Evolutionary conservation across 371 early-diverging fungal genomes (phyloP).

Genomic region (Choanephora cucurbitarum): DNA sequence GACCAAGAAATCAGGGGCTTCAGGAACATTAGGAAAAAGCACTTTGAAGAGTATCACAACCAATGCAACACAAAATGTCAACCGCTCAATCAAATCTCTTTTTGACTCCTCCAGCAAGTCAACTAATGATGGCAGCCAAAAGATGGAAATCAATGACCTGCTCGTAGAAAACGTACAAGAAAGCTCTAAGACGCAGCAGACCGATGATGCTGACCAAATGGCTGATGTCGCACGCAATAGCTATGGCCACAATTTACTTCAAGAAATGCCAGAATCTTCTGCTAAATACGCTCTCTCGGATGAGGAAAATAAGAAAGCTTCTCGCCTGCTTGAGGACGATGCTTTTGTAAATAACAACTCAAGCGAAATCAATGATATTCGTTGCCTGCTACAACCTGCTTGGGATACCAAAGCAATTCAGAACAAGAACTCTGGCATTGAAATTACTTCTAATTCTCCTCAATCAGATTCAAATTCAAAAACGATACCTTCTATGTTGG

Average conservation of each 20-base stretch:
- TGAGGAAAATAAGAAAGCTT: constrained; percentile 5
- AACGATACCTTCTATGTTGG: not conserved
- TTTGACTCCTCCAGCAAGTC: constrained; percentile 26
- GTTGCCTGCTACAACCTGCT: constrained; percentile 35
- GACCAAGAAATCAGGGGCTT: constrained; percentile 6
- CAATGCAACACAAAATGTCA: constrained; percentile 19
- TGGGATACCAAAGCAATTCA: constrained; percentile 28
- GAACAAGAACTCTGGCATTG: constrained; percentile 20
- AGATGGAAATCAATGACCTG: constrained; percentile 20
- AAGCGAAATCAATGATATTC: constrained; percentile 34
- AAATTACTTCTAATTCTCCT: constrained; percentile 5
- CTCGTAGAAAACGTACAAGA: constrained; percentile 7
- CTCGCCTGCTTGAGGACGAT: no score
- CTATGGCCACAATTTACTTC: no score
- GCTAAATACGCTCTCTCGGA: constrained; percentile 25
- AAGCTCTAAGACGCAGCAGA: not conserved
- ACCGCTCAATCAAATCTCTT: constrained; percentile 18
- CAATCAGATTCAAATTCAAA: not conserved
- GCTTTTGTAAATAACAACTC: not conserved
- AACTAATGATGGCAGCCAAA: constrained; percentile 24
- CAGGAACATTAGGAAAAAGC: constrained; percentile 22
- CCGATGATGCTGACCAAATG: no score
- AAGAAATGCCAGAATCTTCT: constrained; percentile 16
- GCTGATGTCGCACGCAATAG: not conserved
- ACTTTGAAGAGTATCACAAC: constrained; percentile 20